A percentile compares a stretch with the other conserved stretches of the same genome.
These are phyloP conservation scores for Phytophthora europaea DNA, from an alignment of 352 stramenopile genomes.

Conservation along the genomic window DNA sequence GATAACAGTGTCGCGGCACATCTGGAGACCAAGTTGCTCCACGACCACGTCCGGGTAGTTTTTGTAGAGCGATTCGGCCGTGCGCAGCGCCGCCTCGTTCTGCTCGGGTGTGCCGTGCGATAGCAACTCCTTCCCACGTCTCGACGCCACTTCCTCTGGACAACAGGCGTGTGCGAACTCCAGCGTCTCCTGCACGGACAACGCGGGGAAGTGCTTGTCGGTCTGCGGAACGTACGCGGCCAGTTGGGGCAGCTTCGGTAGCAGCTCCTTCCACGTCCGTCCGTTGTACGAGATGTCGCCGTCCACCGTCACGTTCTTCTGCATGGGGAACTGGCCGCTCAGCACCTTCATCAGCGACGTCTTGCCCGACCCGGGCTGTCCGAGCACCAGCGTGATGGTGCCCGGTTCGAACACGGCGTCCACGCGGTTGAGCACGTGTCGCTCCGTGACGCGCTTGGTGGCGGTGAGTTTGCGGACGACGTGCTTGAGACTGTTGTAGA, in stretches of 20 bases:
- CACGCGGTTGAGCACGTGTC: slow-evolving; percentile 42
- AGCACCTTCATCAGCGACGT: slow-evolving; percentile 49
- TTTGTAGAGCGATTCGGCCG: slow-evolving; percentile 21
- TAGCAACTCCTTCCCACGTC: slow-evolving; percentile 53
- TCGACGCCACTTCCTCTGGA: slow-evolving; percentile 56
- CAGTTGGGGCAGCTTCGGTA: slow-evolving; percentile 29
- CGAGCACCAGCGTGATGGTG: slow-evolving; percentile 47
- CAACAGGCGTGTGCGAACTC: slow-evolving; percentile 42
- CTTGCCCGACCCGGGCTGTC: slow-evolving; percentile 51
- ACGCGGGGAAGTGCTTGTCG: slow-evolving; percentile 38
- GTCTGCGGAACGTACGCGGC: slow-evolving; percentile 34
- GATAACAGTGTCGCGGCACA: slow-evolving; percentile 36
- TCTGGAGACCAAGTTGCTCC: slow-evolving; percentile 41
- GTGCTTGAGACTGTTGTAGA: slow-evolving; percentile 40
- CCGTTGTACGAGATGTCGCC: slow-evolving; percentile 49
- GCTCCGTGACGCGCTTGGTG: slow-evolving; percentile 12
- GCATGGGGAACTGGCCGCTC: slow-evolving; percentile 41
- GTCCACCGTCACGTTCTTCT: slow-evolving; percentile 35
- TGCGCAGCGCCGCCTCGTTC: slow-evolving; percentile 25
- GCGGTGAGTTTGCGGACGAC: slow-evolving; percentile 19
- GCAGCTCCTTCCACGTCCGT: slow-evolving; percentile 10
- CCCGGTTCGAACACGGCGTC: slow-evolving; percentile 47
- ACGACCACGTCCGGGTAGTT: slow-evolving; percentile 36
- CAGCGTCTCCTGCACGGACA: slow-evolving; percentile 44
- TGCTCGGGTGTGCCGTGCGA: slow-evolving; percentile 20